A percentile compares a stretch with the other conserved stretches of the same genome.
These are phyloP conservation scores for Nemania bipapillata DNA, from an alignment of 2,329 filamentous ascomycete genomes.

Conservation along the genomic window DNA sequence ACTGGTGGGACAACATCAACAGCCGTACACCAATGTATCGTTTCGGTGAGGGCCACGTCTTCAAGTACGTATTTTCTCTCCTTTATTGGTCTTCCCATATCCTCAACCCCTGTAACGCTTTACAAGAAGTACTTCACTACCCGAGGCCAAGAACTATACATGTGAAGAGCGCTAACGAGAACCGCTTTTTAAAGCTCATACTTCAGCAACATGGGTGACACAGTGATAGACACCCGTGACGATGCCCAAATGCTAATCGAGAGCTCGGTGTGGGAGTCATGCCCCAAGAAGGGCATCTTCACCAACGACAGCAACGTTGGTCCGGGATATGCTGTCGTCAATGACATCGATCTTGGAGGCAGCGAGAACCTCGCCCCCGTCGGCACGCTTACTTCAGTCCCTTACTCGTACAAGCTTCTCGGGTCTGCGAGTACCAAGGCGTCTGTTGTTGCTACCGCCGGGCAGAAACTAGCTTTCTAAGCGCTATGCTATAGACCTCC, in stretches of 20 bases:
- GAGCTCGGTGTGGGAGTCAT: slow-evolving; percentile 38
- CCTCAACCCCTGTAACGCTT: not conserved
- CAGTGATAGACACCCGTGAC: slow-evolving; percentile 35
- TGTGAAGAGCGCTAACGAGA: slow-evolving; percentile 1
- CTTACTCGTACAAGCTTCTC: slow-evolving; percentile 56
- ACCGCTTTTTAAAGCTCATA: slow-evolving; percentile 23
- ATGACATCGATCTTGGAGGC: slow-evolving; percentile 56
- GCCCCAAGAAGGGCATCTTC: slow-evolving; percentile 43
- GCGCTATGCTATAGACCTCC: not conserved
- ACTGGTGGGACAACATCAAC: slow-evolving; percentile 68
- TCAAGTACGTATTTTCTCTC: slow-evolving; percentile 36
- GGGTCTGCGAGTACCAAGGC: slow-evolving; percentile 53
- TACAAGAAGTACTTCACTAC: too few relatives aligned
- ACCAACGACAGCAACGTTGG: slow-evolving; percentile 54
- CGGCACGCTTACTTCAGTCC: slow-evolving; percentile 54
- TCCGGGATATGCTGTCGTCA: slow-evolving; percentile 50
- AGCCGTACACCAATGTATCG: slow-evolving; percentile 65
- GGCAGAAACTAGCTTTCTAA: slow-evolving; percentile 39
- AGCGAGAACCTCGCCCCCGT: slow-evolving; percentile 54
- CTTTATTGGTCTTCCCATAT: too few relatives aligned
- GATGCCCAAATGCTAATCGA: slow-evolving; percentile 38
- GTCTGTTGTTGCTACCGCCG: slow-evolving; percentile 47
- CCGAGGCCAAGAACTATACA: not conserved
- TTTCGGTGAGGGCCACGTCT: slow-evolving; percentile 70
- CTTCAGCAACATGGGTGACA: slow-evolving; percentile 34